Evolutionary conservation across 2,329 filamentous ascomycete species (phyloP).

Genomic region (Fusarium clavum): DNA sequence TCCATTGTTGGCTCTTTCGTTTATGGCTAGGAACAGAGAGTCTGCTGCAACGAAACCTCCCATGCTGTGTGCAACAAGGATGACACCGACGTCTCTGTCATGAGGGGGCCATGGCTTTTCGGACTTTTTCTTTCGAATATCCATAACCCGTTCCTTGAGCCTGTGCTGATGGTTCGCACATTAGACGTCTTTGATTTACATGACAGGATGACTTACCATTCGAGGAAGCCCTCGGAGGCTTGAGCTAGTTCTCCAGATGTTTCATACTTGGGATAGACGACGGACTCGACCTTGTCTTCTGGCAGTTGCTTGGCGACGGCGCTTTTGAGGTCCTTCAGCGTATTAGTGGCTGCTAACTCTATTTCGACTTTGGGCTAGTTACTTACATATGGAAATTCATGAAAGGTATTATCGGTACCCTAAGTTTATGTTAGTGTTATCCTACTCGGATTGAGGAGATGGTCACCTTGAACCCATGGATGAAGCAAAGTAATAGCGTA

Average conservation of each 20-base stretch:
- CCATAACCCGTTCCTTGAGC: conserved; percentile 85
- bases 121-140: conserved; percentile 76
- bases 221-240: conserved; percentile 59
- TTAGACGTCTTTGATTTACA: background rate
- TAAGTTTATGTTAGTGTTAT: conserved; percentile 43
- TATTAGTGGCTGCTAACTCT: background rate
- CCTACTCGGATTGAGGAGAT: fast-evolving
- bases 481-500: conserved; percentile 76
- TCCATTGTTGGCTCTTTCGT: conserved; percentile 66
- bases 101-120: conserved; percentile 80
- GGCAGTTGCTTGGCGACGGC: conserved; percentile 69
- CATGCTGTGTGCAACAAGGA: conserved; percentile 87
- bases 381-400: conserved; percentile 68
- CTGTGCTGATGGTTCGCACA: conserved; percentile 53
- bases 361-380: no score
- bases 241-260: conserved; percentile 74
- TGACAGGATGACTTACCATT: conserved; percentile 53
- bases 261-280: conserved; percentile 79
- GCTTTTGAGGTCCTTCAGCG: conserved; percentile 64
- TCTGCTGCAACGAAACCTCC: conserved; percentile 89
- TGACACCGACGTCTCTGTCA: conserved; percentile 81
- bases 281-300: conserved; percentile 68
- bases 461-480: conserved; percentile 75
- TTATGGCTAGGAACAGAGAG: conserved; percentile 76
- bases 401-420: conserved; percentile 77